A percentile compares a stretch with the other conserved stretches of the same genome.
These are phyloP conservation scores for Trametes versicolor DNA, from an alignment of 1,284 basidiomycete species.

Conservation along the genomic window DNA sequence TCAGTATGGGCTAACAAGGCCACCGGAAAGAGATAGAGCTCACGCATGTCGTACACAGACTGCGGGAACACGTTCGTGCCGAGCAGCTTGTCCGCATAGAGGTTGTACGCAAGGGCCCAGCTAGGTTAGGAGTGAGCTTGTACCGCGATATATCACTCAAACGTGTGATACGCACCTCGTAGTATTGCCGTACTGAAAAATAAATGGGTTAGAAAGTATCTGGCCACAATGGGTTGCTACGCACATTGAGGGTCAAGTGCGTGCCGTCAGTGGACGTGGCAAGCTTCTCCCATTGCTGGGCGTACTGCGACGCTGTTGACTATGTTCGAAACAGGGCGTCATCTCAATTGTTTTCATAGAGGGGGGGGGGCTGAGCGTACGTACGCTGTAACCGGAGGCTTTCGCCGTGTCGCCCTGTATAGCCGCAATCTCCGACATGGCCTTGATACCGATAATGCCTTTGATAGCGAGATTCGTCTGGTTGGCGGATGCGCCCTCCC, in stretches of 20 bases:
- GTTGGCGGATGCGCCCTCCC: constrained; percentile 74
- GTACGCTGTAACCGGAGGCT: constrained; percentile 67
- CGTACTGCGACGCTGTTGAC: constrained; percentile 65
- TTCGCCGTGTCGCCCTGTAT: constrained; percentile 59
- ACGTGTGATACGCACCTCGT: constrained; percentile 44
- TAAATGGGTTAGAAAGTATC: neutral
- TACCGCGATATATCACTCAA: neutral
- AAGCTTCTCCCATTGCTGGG: constrained; percentile 61
- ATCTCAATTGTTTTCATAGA: neutral
- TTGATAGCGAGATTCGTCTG: constrained; percentile 86
- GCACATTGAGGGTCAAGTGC: constrained; percentile 62
- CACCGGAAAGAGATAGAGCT: constrained; percentile 34
- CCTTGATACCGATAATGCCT: constrained; percentile 77
- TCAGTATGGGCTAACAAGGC: constrained; percentile 3
- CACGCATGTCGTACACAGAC: constrained; percentile 70
- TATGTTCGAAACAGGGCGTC: constrained; percentile 32
- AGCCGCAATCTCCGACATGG: constrained; percentile 67
- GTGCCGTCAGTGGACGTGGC: constrained; percentile 58
- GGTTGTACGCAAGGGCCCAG: constrained; percentile 74
- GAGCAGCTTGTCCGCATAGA: constrained; percentile 71
- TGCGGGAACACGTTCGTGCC: constrained; percentile 69
- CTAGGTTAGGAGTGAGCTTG: constrained; percentile 40
- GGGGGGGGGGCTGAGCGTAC: constrained; percentile 28
- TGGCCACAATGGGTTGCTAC: neutral
- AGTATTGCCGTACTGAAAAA: constrained; percentile 56